Base-by-base conservation (phyloP, 2,329 filamentous ascomycete genomes). In the Diaporthe ilicicola region DNA sequence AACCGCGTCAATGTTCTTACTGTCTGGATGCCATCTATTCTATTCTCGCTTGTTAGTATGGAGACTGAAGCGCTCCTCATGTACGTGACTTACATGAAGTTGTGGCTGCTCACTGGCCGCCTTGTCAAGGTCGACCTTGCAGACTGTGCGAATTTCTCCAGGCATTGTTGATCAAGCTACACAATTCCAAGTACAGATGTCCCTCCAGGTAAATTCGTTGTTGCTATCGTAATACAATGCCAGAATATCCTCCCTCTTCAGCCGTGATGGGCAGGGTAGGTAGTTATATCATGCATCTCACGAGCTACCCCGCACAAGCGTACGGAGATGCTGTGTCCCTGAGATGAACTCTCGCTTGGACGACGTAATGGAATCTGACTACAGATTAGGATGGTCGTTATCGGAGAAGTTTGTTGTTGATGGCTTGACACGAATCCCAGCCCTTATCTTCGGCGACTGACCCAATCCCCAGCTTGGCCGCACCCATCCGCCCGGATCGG, bases 1-100 rank as follows among this genome's bases (percentile, higher is more conserved):
- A 59, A 19, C n/a, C n/a, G n/a, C 32, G 1, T 7, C 13, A 9
- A 19, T 22, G 3, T 15, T 78, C 86, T 66, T 86, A 94, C 93
- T 92, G 74, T 97, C 94, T 44, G 95, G 95, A 78, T 98, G 95
- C 95, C 94, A 97, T 80, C 94, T 88, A 78, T 98, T 98, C 92
- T 94, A 74, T 24, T 50, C n/a, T 42, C 29, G 13, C 24, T 22
- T 19, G 59, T 66, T 15, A 55, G 44, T 59, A 24, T 12, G 12
- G 39, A 29, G 29, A 17, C 19, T 8, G 29, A 39, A 44, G 44
- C 13, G n/a, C 42, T 61, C 10, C 68, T 48, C 5, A n/a, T n/a
- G 37, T 29, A 42, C 27, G 22, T 17, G 29, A 81, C 89, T 78
- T 85, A 93, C 92, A 82, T 95, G 93, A 12, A 95, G 82, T 65